These are phyloP conservation scores for Leptodermis oblonga DNA, from an alignment of 257 asterid genomes.

Conservation along the genomic window DNA sequence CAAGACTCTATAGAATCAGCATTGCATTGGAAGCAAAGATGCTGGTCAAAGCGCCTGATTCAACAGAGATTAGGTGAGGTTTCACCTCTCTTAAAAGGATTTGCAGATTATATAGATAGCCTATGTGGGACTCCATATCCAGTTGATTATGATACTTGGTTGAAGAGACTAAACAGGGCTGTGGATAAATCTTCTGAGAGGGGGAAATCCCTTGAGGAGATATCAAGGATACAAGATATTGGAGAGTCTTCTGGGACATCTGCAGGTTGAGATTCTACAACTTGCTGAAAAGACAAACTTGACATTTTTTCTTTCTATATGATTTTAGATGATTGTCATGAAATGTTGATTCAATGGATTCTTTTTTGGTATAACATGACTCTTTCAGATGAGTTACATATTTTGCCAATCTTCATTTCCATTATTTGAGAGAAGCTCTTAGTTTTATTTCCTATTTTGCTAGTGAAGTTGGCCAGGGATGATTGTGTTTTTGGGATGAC, in stretches of 20 bases:
- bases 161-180: conserved; percentile 47
- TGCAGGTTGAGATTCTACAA: conserved; percentile 34
- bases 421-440: too few relatives aligned
- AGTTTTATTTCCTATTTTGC: too few relatives aligned
- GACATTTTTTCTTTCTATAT: too few relatives aligned
- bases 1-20: conserved; percentile 78
- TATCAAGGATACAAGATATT: conserved; percentile 35
- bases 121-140: conserved; percentile 74
- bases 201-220: conserved; percentile 52
- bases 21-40: conserved; percentile 57
- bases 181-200: conserved; percentile 44
- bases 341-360: too few relatives aligned
- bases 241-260: conserved; percentile 60
- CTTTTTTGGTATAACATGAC: too few relatives aligned
- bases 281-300: not conserved
- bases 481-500: too few relatives aligned
- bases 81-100: conserved; percentile 65
- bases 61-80: conserved; percentile 66
- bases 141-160: conserved; percentile 72
- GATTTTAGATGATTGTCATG: too few relatives aligned
- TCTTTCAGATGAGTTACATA: too few relatives aligned
- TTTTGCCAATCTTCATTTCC: too few relatives aligned
- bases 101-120: conserved; percentile 69
- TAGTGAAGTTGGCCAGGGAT: too few relatives aligned
- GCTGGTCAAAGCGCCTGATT: conserved; percentile 60